These are phyloP conservation scores for Coelastrella sp. DNA, from an alignment of 139 green algal genomes.

Conservation along the genomic window DNA sequence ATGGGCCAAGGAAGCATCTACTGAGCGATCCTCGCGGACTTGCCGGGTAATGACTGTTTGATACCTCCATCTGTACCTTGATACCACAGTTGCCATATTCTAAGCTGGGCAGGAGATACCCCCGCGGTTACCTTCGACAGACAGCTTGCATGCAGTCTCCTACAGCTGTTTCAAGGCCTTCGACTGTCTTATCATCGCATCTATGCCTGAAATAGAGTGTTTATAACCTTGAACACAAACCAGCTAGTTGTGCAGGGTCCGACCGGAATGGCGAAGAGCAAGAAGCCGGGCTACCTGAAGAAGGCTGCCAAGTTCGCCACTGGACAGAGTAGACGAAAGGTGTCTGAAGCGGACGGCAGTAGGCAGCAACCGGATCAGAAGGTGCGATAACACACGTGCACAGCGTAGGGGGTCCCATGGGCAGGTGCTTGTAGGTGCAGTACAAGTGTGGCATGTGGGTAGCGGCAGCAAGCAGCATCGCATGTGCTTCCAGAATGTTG, in stretches of 20 bases:
- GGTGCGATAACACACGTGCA: not conserved
- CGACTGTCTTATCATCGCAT: too few relatives aligned
- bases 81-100: too few relatives aligned
- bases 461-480: too few relatives aligned
- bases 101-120: too few relatives aligned
- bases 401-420: not conserved
- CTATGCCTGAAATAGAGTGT: too few relatives aligned
- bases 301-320: constrained; percentile 3
- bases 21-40: not conserved
- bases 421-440: too few relatives aligned
- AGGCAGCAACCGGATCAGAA: not conserved
- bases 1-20: not conserved
- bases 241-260: not conserved
- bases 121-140: not conserved
- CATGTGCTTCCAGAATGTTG: too few relatives aligned
- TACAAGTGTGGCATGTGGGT: too few relatives aligned
- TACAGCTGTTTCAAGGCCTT: too few relatives aligned
- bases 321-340: not conserved
- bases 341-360: not conserved
- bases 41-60: not conserved
- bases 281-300: not conserved
- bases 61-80: too few relatives aligned
- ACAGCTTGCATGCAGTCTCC: not conserved
- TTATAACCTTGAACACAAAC: too few relatives aligned
- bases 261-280: not conserved